Evolutionary conservation across 129 eudicot species (phyloP), one percentile per base, ranked within the genome.

Genomic region (Pulicaria dysenterica): DNA sequence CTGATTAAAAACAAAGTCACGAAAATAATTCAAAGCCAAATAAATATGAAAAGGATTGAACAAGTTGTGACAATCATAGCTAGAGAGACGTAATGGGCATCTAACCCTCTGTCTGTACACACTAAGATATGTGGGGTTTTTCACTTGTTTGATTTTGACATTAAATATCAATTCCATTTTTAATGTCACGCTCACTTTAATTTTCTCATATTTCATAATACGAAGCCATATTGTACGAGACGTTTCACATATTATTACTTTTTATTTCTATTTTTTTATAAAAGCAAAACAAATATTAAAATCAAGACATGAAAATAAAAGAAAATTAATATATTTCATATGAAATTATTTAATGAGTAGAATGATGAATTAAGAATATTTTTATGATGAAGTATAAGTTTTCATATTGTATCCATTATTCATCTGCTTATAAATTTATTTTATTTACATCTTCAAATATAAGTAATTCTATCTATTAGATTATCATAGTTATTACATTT

Each of bases 111-210:
- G 76, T 67, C 76, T 60, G 76, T 69, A 60, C 48, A 69, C 76
- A 60, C 71, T 53, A 53, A 61, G 58, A 70, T 60, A 77, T 77
- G 81, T 77, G 71, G 76, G 81, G 81, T 77, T 60, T 60, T 58
- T 36, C 31, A 24, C 61, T 60, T 59, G 31, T 69, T 48, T 77
- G 71, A 70, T 60, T 77, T 62, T 69, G 72, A 69, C 76, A 77
- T 61, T 69, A 60, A 77, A 76, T 36, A 76, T 76, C 80, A 76
- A 76, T 60, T 77, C 81, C 69, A 59, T 49, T 58, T 38, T 62
- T 31, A 69, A 77, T 59, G 81, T 77, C 55, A 10, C 81, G 41
- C 57, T 71, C 57, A 60, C 76, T 54, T 65, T 58, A 14, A 14
- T 24, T 44, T 75, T 66, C 49, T 75, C 66, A 64, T 46, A 59